Evolutionary conservation across 2,329 filamentous ascomycete genomes (phyloP).

Genomic region (Didymella pinodella): DNA sequence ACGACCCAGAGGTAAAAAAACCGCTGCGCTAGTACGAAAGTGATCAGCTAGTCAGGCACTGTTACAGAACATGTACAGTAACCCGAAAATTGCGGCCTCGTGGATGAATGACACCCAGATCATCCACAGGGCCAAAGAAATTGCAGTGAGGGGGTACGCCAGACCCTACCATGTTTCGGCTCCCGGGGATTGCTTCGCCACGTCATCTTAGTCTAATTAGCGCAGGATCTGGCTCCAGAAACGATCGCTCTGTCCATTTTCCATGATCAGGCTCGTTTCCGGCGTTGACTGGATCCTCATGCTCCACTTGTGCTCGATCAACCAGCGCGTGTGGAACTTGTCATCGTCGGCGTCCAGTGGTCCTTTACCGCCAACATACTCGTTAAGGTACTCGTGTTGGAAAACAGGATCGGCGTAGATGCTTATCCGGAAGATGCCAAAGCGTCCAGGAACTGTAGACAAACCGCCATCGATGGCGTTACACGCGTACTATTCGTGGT

Average conservation of each 20-base stretch:
- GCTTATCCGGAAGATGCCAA: background rate
- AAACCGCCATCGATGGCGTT: conserved; percentile 3
- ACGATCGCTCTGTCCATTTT: background rate
- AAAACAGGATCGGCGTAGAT: background rate
- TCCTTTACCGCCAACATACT: background rate
- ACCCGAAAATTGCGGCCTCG: background rate
- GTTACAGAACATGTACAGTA: background rate
- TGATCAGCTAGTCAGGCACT: background rate
- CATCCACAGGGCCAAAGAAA: background rate
- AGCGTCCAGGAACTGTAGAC: background rate
- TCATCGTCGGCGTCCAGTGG: conserved; percentile 4
- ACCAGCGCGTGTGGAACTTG: conserved; percentile 1
- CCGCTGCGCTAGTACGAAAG: background rate
- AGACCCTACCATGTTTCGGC: background rate
- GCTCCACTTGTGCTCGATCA: background rate
- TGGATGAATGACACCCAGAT: background rate
- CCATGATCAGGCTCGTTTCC: conserved; percentile 55
- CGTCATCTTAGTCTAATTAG: background rate
- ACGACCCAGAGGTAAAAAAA: background rate
- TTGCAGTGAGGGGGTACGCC: background rate
- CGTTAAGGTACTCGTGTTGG: background rate
- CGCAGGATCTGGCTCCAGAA: background rate
- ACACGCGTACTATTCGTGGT: background rate
- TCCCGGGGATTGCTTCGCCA: conserved; percentile 2
- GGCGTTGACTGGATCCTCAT: conserved; percentile 18